Base-by-base conservation (phyloP, 148 eudicot genomes). In the Heliamphora exappendiculata region DNA sequence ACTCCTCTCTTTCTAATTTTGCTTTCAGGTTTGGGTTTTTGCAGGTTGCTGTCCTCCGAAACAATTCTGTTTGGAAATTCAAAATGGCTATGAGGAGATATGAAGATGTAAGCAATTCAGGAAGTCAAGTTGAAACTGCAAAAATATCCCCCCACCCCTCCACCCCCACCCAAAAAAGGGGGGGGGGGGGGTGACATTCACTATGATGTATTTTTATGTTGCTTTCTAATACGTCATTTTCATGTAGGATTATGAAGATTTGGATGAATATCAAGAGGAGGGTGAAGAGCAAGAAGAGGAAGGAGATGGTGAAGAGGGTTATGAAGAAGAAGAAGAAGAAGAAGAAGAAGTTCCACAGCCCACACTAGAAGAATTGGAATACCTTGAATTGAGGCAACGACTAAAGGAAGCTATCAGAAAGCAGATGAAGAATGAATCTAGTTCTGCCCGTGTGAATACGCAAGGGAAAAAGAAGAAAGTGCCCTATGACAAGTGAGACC, bases 181-280 rank as follows among this genome's bases (percentile, higher is more conserved):
- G 9, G n/a, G n/a, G n/a, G n/a, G n/a, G n/a, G n/a, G n/a, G n/a
- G n/a, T n/a, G n/a, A n/a, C n/a, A n/a, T 19, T 51, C 14, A 9
- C 24, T 6, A 10, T 59, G n/a, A 3, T 22, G 7, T 33, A 36
- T 19, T 44, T 58, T 13, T n/a, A 20, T 73, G 13, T 19, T 47
- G 42, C 19, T 77, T 81, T 45, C 59, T 53, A 33, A 68, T 68
- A 42, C 12, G 16, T 53, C 29, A n/a, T 60, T 16, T 68, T 45
- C 3, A 0, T 87, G 36, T 53, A 84, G 87, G 89, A 79, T 26
- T 76, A 88, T 75, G 93, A 88, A 71, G 81, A 89, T 85, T 80
- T 85, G 78, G 93, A 88, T 83, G 90, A 89, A 70, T 89, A 91
- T 58, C 92, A 85, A 78, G 87, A 85, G 70, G 89, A 86, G 55